Evolutionary conservation across 345 rosid species (phyloP), one percentile per base, ranked within the genome.

Genomic region (Mangifera indica): DNA sequence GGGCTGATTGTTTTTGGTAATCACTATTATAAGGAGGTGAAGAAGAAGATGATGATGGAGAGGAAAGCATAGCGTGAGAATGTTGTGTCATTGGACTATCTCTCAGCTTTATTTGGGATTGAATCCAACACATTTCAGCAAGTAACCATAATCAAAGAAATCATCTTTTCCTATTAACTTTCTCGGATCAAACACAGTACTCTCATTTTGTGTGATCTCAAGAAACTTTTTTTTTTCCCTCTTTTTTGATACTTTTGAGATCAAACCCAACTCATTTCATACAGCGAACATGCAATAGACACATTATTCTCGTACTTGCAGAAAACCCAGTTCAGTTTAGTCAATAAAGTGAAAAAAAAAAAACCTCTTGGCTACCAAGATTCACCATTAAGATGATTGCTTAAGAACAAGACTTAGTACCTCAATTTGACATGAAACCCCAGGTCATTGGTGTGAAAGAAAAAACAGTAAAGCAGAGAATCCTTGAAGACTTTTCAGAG

Each of bases 121-220:
- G 78, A 70, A 69, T 69, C 81, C 76, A 52, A 68, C 82, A 74
- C 87, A 86, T 84, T 75, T 81, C 71, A 70, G 67, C 69, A 67
- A 67, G 66, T 49, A 75, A 78, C 78, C 78, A 78, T 76, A 78
- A 85, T 69, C 34, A 48, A 68, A 58, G 32, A 60, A 74, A 77
- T 72, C 81, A 68, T 78, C 34, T 26, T 46, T 65, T 66, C 55
- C 53, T 24, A 45, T 42, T n/a, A 48, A 68, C 56, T 71, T 72
- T 26, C 37, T 67, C 59, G 70, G 64, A 78, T 60, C 69, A 76
- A 42, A 48, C 72, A 10, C 46, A 60, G 25, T 34, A 6, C 32
- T 29, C 32, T 24, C 74, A 70, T 54, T 58, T 60, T 40, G 59
- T 52, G 21, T 5, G 22, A 37, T 32, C 60, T 63, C 22, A n/a